Conservation (phyloP, 371 early-diverging fungal genomes). For the Mortierella sp. region DNA sequence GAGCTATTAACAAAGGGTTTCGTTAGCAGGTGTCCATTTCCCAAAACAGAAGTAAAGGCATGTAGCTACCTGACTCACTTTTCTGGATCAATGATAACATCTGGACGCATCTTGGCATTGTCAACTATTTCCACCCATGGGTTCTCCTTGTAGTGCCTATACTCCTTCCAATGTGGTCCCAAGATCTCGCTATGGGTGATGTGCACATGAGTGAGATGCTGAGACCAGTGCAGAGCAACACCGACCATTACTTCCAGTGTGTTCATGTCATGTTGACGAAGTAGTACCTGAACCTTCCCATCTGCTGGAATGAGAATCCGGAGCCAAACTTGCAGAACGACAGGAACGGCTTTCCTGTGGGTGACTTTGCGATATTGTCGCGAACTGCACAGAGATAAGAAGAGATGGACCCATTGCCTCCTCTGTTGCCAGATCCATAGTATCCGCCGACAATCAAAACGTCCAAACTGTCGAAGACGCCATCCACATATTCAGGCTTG, state of each 20-base stretch:
- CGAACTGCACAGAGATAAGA: conserved; percentile 76
- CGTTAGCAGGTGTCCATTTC: no score
- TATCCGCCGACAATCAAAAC: conserved; percentile 75
- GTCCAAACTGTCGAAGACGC: conserved; percentile 75
- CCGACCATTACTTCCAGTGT: not conserved
- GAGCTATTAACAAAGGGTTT: conserved; percentile 52
- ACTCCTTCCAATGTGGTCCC: conserved; percentile 46
- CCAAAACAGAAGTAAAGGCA: not conserved
- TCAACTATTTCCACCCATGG: conserved; percentile 46
- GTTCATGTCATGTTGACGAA: no score
- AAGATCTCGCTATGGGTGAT: conserved; percentile 15
- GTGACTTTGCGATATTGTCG: conserved; percentile 58
- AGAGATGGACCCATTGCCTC: conserved; percentile 63
- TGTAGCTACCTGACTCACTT: conserved; percentile 48
- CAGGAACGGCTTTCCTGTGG: conserved; percentile 56
- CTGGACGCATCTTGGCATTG: conserved; percentile 72
- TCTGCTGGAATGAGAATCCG: conserved; percentile 69
- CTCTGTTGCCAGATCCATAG: conserved; percentile 72
- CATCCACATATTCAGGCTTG: conserved; percentile 81
- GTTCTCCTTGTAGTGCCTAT: conserved; percentile 36
- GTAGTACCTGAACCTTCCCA: conserved; percentile 57
- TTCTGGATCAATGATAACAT: conserved; percentile 68
- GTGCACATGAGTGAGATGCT: not conserved
- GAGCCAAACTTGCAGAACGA: conserved; percentile 78
- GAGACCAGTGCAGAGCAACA: not conserved